Conservation (phyloP, 495 filamentous ascomycete genomes). For the Penicillium waksmanii region DNA sequence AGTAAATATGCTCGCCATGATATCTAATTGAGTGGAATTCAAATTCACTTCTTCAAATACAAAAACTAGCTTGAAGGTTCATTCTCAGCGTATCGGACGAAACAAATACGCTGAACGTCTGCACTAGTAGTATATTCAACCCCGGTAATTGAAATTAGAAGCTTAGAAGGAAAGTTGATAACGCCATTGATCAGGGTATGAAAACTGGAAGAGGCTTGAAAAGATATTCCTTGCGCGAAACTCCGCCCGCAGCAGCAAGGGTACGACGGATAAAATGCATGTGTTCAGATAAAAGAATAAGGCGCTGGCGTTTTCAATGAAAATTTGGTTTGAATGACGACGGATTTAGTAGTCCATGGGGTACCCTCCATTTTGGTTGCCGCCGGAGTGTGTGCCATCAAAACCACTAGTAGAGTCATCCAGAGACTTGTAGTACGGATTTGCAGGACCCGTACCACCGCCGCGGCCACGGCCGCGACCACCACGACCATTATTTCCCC, state of each 20-base stretch:
- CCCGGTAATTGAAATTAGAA: too few relatives aligned
- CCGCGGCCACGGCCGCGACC: conserved; percentile 47
- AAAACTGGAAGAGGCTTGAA: too few relatives aligned
- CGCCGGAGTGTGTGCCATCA: conserved; percentile 41
- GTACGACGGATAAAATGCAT: too few relatives aligned
- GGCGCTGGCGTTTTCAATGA: neutral
- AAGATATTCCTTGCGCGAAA: too few relatives aligned
- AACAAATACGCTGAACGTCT: too few relatives aligned
- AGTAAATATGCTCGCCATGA: conserved; percentile 30
- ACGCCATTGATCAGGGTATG: too few relatives aligned
- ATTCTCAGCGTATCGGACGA: too few relatives aligned
- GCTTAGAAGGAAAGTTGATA: too few relatives aligned
- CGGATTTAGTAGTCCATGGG: conserved; percentile 46
- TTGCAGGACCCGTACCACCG: conserved; percentile 36
- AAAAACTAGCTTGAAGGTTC: too few relatives aligned
- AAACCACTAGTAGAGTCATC: conserved; percentile 39
- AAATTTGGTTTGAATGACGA: neutral
- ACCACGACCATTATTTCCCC: conserved; percentile 44
- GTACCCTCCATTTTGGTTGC: conserved; percentile 27
- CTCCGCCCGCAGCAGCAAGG: too few relatives aligned
- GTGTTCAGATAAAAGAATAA: neutral
- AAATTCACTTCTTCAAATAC: too few relatives aligned
- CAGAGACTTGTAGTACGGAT: conserved; percentile 40
- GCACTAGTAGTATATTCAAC: too few relatives aligned
- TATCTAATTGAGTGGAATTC: neutral